Evolutionary conservation across 1,284 basidiomycete species (phyloP), one percentile per base, ranked within the genome.

Genomic region (Porogramme epimiltina): DNA sequence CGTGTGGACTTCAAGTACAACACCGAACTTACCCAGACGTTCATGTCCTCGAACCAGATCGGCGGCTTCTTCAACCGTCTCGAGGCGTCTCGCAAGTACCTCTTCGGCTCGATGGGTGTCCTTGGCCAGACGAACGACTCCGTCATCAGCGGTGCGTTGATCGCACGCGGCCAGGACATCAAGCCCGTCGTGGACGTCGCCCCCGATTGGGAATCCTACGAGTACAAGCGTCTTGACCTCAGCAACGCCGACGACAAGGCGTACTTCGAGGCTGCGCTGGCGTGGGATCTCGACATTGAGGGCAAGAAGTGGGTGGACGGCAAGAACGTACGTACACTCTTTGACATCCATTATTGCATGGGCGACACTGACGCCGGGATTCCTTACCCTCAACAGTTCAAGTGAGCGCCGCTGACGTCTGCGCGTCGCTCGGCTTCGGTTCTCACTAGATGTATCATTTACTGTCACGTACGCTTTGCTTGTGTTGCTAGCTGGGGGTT

Each of bases 1-100:
- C 82, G 87, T 59, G 85, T 95, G 53, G 91, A 95, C 80, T 98
- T 93, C 89, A 95, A 97, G 81, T 98, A 98, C 86, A 93, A 92
- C 76, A 81, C 89, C 24, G 96, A 98, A 77, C 87, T 99, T 60
- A 95, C 93, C 37, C 84, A 87, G 72, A 81, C 82, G 51, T 97
- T 94, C 83, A 97, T 93, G 94, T 95, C 91, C 50, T 84, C 87
- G 63, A 90, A 91, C 77, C 88, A 89, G 74, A 88, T 98, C 67
- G 84, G 84, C 55, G 96, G 96, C 24, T 94, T 97, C 86, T 98
- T 96, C 84, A 90, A 93, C 79, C 93, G 96, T 61, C 85, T 98
- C 16, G 95, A 97, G 78, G 94, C 85, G 23, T 93, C 93, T 38
- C 87, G 94, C 72, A 96, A 97, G 73, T 94, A 95, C 82, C 83